A percentile compares a stretch with the other conserved stretches of the same genome.
phyloP scores from a whole-genome alignment of 176 grass and related monocot genomes.

The Ensete ventricosum region DNA sequence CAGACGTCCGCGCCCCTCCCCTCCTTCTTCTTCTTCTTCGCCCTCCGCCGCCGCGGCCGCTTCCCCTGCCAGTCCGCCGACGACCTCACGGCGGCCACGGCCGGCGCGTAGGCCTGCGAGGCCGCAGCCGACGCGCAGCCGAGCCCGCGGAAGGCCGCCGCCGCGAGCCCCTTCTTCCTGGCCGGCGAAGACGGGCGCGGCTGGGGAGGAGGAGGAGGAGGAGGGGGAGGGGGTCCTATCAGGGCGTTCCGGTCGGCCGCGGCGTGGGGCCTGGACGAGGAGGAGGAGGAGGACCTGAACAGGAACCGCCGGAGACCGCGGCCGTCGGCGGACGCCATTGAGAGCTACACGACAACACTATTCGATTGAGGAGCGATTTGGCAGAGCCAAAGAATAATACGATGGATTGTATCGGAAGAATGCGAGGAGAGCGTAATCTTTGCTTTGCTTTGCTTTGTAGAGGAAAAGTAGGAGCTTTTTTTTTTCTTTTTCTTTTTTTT shows the following conservation, averaged over 20 bases:
- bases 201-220: not conserved
- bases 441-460: too few species aligned
- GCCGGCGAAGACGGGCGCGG: not conserved
- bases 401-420: too few species aligned
- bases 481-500: too few species aligned
- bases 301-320: not conserved
- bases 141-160: slow-evolving; percentile 56
- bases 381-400: too few species aligned
- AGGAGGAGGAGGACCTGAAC: slow-evolving; percentile 2
- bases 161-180: slow-evolving; percentile 23
- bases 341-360: not conserved
- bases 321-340: slow-evolving; percentile 11
- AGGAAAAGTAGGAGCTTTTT: too few species aligned
- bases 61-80: slow-evolving; percentile 69
- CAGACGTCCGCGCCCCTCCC: slow-evolving; percentile 52
- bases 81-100: slow-evolving; percentile 31
- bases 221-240: not conserved
- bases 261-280: not conserved
- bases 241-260: slow-evolving; percentile 1
- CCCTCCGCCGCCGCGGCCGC: slow-evolving; percentile 20
- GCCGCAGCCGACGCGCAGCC: slow-evolving; percentile 54
- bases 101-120: slow-evolving; percentile 29
- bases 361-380: too few species aligned
- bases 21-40: slow-evolving; percentile 34
- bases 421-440: too few species aligned